These are phyloP conservation scores for Acacia concinna DNA, from an alignment of 331 rosid genomes.

Conservation along the genomic window DNA sequence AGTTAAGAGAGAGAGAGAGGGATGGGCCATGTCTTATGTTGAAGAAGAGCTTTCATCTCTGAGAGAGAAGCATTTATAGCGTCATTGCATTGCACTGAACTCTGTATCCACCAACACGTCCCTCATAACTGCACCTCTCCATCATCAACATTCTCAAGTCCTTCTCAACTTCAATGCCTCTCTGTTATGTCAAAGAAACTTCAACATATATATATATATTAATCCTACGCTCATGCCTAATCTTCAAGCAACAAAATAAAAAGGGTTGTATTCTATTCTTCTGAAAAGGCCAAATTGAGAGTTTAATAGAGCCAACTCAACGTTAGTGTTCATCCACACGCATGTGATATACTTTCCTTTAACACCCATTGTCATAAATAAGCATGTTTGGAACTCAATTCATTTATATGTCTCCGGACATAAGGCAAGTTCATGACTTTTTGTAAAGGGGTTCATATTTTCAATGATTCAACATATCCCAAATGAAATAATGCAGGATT, in stretches of 20 bases:
- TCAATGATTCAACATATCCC: neutral
- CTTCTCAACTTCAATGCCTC: neutral
- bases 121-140: slow-evolving; percentile 43
- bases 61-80: slow-evolving; percentile 40
- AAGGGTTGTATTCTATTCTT: neutral
- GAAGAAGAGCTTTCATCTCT: slow-evolving; percentile 43
- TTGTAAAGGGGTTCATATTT: neutral
- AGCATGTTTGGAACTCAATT: neutral
- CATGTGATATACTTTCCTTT: neutral
- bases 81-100: slow-evolving; percentile 27
- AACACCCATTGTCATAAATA: neutral
- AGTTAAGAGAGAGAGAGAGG: slow-evolving; percentile 28
- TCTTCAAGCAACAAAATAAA: neutral
- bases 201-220: no score
- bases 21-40: slow-evolving; percentile 46
- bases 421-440: neutral
- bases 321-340: neutral
- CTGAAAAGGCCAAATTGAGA: neutral
- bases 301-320: neutral
- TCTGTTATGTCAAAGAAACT: neutral
- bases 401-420: neutral
- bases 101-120: slow-evolving; percentile 47
- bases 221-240: neutral
- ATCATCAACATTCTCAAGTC: slow-evolving; percentile 40
- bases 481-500: neutral